These are phyloP conservation scores for Phaeolepiota aurea DNA, from an alignment of 768 basidiomycete species.

Conservation along the genomic window DNA sequence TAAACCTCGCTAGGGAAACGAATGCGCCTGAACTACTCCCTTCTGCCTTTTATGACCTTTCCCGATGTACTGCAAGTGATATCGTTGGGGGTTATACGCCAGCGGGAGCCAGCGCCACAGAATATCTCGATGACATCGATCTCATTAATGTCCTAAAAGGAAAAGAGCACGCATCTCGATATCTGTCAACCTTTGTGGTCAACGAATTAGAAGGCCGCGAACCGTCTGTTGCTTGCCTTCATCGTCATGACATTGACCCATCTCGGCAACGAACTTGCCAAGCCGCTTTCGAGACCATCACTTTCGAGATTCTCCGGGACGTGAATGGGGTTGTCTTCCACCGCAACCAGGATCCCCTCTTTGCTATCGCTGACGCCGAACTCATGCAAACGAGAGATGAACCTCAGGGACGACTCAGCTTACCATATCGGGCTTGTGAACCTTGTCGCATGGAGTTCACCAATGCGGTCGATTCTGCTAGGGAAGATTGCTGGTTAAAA, in stretches of 20 bases:
- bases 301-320: slow-evolving; percentile 68
- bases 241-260: slow-evolving; percentile 37
- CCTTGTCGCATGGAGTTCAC: slow-evolving; percentile 56
- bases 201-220: slow-evolving; percentile 63
- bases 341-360: slow-evolving; percentile 62
- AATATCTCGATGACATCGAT: slow-evolving; percentile 42
- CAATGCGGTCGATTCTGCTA: slow-evolving; percentile 45
- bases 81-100: slow-evolving; percentile 44
- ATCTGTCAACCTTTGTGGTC: slow-evolving; percentile 70
- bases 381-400: slow-evolving; percentile 56
- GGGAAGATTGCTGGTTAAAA: slow-evolving; percentile 58
- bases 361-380: slow-evolving; percentile 60
- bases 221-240: slow-evolving; percentile 38
- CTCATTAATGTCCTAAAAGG: slow-evolving; percentile 56
- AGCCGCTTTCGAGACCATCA: slow-evolving; percentile 65
- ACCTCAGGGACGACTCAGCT: slow-evolving; percentile 29
- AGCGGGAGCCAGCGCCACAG: slow-evolving; percentile 17
- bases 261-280: slow-evolving; percentile 49
- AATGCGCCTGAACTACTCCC: slow-evolving; percentile 53
- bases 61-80: slow-evolving; percentile 56
- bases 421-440: slow-evolving; percentile 54
- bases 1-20: slow-evolving; percentile 56
- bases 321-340: slow-evolving; percentile 61
- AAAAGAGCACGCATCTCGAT: slow-evolving; percentile 65
- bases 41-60: slow-evolving; percentile 76